phyloP scores from a whole-genome alignment of 306 rosid species.

The Ceratonia siliqua region DNA sequence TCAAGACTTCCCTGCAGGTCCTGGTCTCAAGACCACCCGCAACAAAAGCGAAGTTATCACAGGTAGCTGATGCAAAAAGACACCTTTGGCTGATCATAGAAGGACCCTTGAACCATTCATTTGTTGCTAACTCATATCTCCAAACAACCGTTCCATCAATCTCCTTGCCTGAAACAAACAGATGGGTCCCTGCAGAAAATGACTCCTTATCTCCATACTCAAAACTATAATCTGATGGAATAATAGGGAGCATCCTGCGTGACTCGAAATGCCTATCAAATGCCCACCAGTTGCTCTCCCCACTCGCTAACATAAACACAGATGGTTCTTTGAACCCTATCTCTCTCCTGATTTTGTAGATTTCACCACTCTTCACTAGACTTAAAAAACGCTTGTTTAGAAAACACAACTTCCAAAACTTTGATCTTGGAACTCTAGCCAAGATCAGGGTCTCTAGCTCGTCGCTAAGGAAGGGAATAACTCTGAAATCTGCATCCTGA shows the following conservation, averaged over 20 bases:
- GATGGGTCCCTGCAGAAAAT: constrained; percentile 68
- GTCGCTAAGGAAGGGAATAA: constrained; percentile 55
- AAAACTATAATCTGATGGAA: constrained; percentile 65
- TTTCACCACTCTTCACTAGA: constrained; percentile 59
- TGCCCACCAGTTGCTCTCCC: constrained; percentile 68
- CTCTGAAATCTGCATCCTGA: constrained; percentile 88
- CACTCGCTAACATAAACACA: constrained; percentile 65
- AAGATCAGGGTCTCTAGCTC: constrained; percentile 74
- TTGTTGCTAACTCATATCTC: constrained; percentile 57
- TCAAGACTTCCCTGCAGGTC: constrained; percentile 35
- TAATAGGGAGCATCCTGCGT: constrained; percentile 52
- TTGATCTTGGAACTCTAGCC: constrained; percentile 64
- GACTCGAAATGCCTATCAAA: constrained; percentile 51
- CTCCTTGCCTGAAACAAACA: constrained; percentile 70
- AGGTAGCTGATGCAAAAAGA: constrained; percentile 66
- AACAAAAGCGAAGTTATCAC: constrained; percentile 56
- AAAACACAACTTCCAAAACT: constrained; percentile 51
- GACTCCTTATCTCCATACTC: constrained; percentile 56
- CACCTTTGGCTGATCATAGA: constrained; percentile 70
- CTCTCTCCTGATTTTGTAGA: constrained; percentile 61
- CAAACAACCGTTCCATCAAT: constrained; percentile 57
- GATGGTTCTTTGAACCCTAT: constrained; percentile 57
- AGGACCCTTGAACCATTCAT: constrained; percentile 69
- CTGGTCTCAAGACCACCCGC: constrained; percentile 70
- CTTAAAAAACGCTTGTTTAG: constrained; percentile 53